These are phyloP conservation scores for Pseudogymnoascus sp. DNA, from an alignment of 2,329 filamentous ascomycete genomes.

Conservation along the genomic window DNA sequence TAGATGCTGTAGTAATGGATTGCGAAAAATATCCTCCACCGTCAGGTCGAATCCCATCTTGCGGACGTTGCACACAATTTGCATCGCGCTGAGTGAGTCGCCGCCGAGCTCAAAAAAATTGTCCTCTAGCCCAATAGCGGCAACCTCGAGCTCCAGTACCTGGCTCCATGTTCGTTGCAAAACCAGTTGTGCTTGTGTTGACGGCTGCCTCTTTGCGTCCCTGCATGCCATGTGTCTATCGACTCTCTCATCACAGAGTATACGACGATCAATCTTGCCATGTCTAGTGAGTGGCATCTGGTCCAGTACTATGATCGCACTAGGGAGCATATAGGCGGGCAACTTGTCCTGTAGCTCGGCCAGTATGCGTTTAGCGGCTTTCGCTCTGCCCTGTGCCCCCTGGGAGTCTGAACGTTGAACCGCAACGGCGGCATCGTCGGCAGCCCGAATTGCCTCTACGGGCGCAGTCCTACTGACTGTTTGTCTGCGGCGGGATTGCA, in stretches of 20 bases:
- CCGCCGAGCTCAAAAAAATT: conserved; percentile 33
- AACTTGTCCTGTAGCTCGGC: background rate
- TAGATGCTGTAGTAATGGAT: background rate
- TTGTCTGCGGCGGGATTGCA: no score
- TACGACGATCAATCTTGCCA: conserved; percentile 28
- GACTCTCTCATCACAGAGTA: background rate
- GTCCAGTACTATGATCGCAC: conserved; percentile 24
- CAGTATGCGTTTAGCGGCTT: no score
- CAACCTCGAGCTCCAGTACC: background rate
- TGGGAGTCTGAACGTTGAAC: no score
- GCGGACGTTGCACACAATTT: conserved; percentile 32
- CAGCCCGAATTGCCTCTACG: no score
- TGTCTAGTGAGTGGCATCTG: conserved; percentile 23
- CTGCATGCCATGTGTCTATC: background rate
- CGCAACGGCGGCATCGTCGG: no score
- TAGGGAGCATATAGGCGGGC: conserved; percentile 30
- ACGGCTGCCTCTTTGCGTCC: no score
- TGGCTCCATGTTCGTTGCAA: background rate
- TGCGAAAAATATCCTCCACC: conserved; percentile 33
- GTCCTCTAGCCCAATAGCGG: conserved; percentile 19
- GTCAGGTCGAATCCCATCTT: conserved; percentile 26
- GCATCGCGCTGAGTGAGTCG: conserved; percentile 30
- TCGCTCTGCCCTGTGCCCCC: no score
- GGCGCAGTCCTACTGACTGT: no score
- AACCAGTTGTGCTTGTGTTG: background rate